Evolutionary conservation across 208 protist species (phyloP).

Genomic region (Dictyostelium gargantuum): DNA sequence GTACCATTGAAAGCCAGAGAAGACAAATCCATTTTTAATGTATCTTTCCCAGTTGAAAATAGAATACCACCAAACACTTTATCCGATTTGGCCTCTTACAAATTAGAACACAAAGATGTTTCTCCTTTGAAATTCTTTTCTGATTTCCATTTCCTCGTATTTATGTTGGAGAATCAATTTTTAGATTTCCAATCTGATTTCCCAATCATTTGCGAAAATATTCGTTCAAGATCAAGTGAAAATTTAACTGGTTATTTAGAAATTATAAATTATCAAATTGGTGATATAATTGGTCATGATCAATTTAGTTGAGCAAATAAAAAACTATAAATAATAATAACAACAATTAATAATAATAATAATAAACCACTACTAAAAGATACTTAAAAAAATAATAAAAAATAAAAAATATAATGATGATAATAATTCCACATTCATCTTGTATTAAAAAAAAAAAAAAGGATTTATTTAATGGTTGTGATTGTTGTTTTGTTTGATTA

Average conservation of each 20-base stretch:
- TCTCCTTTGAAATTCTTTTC: constrained; percentile 43
- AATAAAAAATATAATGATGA: too few relatives aligned
- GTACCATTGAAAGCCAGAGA: constrained; percentile 49
- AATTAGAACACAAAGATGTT: constrained; percentile 19
- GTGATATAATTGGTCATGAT: constrained; percentile 44
- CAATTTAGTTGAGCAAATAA: background rate
- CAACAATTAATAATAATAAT: background rate
- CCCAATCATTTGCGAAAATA: background rate
- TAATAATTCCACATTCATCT: too few relatives aligned
- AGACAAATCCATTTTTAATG: constrained; percentile 2
- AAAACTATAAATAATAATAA: background rate
- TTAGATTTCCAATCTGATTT: constrained; percentile 12
- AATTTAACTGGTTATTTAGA: constrained; percentile 1
- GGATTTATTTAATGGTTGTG: too few relatives aligned
- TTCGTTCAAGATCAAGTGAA: background rate
- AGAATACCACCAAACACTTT: background rate
- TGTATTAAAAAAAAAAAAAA: too few relatives aligned
- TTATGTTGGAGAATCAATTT: background rate
- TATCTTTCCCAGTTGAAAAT: constrained; percentile 16
- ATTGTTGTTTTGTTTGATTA: too few relatives aligned
- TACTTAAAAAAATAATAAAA: too few relatives aligned
- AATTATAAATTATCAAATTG: constrained; percentile 5
- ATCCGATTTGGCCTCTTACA: constrained; percentile 16
- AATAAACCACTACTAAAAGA: too few relatives aligned
- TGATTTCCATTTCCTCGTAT: constrained; percentile 54